Evolutionary conservation across 371 early-diverging fungal genomes (phyloP).

Genomic region (Mycotypha africana): DNA sequence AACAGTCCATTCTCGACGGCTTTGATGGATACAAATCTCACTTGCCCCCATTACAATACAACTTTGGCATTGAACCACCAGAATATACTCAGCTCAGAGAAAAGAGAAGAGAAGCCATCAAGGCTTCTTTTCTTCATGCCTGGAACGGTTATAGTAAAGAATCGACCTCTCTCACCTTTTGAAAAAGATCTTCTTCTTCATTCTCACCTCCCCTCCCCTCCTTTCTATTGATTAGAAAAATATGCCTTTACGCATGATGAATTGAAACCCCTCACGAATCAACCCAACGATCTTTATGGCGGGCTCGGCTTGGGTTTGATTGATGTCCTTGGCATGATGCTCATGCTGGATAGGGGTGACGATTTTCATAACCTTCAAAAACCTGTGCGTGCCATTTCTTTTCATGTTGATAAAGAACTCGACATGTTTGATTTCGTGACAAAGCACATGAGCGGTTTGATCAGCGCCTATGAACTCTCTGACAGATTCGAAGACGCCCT

Average conservation of each 20-base stretch:
- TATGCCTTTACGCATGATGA: constrained; percentile 59
- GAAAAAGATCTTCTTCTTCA: background rate
- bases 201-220: no score
- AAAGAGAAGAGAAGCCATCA: constrained; percentile 10
- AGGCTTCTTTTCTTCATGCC: constrained; percentile 43
- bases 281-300: constrained; percentile 60
- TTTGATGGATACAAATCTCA: constrained; percentile 14
- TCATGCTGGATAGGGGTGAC: constrained; percentile 68
- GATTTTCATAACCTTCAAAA: constrained; percentile 62
- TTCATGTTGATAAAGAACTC: constrained; percentile 37
- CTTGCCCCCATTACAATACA: constrained; percentile 18
- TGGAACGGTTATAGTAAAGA: constrained; percentile 70
- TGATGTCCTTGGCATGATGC: constrained; percentile 79
- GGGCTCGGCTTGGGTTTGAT: constrained; percentile 74
- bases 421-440: constrained; percentile 89
- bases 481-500: constrained; percentile 27
- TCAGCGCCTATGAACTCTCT: constrained; percentile 74
- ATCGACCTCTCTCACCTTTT: constrained; percentile 1
- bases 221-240: constrained; percentile 20
- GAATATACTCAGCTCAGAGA: constrained; percentile 14
- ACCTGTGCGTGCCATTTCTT: constrained; percentile 47
- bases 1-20: constrained; percentile 10
- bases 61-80: constrained; percentile 12
- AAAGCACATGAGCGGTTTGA: constrained; percentile 81
- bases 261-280: constrained; percentile 42